A percentile compares a stretch with the other conserved stretches of the same genome.
Conservation (phyloP, 805 yeast genomes). For the Crinitomyces ghanaensis region DNA sequence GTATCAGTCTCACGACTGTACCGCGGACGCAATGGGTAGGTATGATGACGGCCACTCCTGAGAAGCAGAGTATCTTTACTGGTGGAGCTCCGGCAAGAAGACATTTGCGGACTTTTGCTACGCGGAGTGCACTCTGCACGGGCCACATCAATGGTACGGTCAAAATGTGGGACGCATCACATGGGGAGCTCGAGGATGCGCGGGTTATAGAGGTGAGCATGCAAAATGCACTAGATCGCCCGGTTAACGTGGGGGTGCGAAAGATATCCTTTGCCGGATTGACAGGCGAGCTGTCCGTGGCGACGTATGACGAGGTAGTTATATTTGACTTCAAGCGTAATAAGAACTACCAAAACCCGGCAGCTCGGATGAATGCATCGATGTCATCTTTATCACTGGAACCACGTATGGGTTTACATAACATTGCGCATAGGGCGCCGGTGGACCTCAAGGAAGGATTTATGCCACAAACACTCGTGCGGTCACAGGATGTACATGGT, state of each 20-base stretch:
- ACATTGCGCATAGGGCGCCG: constrained; percentile 46
- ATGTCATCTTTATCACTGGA: constrained; percentile 5
- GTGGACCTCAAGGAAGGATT: constrained; percentile 44
- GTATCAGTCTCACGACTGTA: constrained; percentile 42
- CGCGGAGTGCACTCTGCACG: constrained; percentile 53
- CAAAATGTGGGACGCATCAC: constrained; percentile 71
- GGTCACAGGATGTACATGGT: too few relatives aligned
- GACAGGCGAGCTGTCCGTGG: constrained; percentile 62
- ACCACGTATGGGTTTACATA: too few relatives aligned
- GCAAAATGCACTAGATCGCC: constrained; percentile 35
- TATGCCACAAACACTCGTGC: constrained; percentile 41
- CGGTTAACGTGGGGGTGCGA: constrained; percentile 35
- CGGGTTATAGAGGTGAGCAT: constrained; percentile 51
- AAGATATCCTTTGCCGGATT: constrained; percentile 67
- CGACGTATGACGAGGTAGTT: constrained; percentile 54
- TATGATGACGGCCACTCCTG: constrained; percentile 43
- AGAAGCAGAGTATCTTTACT: constrained; percentile 38
- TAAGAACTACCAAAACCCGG: too few relatives aligned
- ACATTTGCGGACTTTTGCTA: constrained; percentile 36
- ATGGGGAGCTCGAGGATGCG: constrained; percentile 54
- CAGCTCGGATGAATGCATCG: constrained; percentile 19
- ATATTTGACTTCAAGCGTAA: constrained; percentile 61
- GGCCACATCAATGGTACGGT: constrained; percentile 80
- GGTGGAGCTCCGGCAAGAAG: constrained; percentile 71
- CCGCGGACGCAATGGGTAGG: constrained; percentile 67